A percentile compares a stretch with the other conserved stretches of the same genome.
These are phyloP conservation scores for Ramaria rubella DNA, from an alignment of 768 basidiomycete genomes.

Conservation along the genomic window DNA sequence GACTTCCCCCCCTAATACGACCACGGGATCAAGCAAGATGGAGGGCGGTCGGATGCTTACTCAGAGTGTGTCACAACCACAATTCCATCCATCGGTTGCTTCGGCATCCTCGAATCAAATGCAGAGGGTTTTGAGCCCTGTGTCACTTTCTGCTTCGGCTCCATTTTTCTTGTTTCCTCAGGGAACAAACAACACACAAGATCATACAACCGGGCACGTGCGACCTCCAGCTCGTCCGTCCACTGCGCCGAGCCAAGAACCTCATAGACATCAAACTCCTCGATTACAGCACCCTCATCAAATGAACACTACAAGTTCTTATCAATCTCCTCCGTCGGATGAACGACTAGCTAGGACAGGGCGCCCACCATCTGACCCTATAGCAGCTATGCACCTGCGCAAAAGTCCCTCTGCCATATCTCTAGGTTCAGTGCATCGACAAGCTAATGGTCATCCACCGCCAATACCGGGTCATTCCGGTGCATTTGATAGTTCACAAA, in stretches of 20 bases:
- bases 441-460: slow-evolving; percentile 26
- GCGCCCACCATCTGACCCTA: not conserved
- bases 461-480: slow-evolving; percentile 35
- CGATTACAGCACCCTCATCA: not conserved
- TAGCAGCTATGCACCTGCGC: slow-evolving; percentile 22
- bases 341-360: not conserved
- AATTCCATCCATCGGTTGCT: not conserved
- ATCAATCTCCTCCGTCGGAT: not conserved
- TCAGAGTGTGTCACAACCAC: not conserved
- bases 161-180: slow-evolving; percentile 15
- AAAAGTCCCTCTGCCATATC: slow-evolving; percentile 58
- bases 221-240: not conserved
- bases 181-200: slow-evolving; percentile 8
- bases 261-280: not conserved
- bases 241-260: not conserved
- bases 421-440: slow-evolving; percentile 43
- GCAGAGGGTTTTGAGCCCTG: not conserved
- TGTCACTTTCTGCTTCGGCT: not conserved
- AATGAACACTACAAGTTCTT: not conserved
- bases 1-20: not conserved
- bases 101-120: not conserved
- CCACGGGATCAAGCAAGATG: not conserved
- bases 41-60: not conserved
- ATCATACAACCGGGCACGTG: not conserved
- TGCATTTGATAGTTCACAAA: slow-evolving; percentile 19